Base-by-base conservation (phyloP, 140 eudicot species). In the Stevia rebaudiana region DNA sequence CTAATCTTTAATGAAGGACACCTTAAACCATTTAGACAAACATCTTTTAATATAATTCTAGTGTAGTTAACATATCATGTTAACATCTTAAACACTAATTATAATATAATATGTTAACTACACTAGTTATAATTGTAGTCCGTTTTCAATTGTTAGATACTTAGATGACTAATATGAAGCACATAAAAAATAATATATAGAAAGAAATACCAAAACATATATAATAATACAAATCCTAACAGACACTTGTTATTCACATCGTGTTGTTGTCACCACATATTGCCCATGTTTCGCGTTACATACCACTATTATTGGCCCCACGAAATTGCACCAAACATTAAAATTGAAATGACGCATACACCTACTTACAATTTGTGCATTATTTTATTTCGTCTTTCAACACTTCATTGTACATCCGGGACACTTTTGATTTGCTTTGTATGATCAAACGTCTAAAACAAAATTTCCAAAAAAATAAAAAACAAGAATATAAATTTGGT, bases 321-420 rank as follows among this genome's bases (percentile, higher is more conserved):
- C 10, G 8, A 53, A 53, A 25, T 25, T 53, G 19, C 24, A n/a
- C 40, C 53, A 24, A 17, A 46, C 58, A 24, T 15, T 11, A 68
- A 43, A 68, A 68, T 9, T 24, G 74, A 55, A 55, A 55, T 11
- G 37, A 46, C 37, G 43, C 67, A 47, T 52, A 49, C 16, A 59
- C 55, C 48, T 71, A 65, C 60, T 77, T 77, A 77, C 78, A 77
- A 77, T 59, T 77, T 56, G 24, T 58, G 37, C 62, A 57, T 51
- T 47, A 72, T 48, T 48, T 77, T 77, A 77, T 77, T 77, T 42
- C 48, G 19, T 23, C 78, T 65, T 71, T 77, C 58, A 65, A 71
- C 59, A 41, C 61, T 65, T 77, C 74, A 71, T 71, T 77, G 77
- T 71, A 77, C 81, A 71, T 57, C 48, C 51, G 61, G 76, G 57